Conservation (phyloP, 2,329 filamentous ascomycete species). For the Parasarocladium wereldwijsianum region DNA sequence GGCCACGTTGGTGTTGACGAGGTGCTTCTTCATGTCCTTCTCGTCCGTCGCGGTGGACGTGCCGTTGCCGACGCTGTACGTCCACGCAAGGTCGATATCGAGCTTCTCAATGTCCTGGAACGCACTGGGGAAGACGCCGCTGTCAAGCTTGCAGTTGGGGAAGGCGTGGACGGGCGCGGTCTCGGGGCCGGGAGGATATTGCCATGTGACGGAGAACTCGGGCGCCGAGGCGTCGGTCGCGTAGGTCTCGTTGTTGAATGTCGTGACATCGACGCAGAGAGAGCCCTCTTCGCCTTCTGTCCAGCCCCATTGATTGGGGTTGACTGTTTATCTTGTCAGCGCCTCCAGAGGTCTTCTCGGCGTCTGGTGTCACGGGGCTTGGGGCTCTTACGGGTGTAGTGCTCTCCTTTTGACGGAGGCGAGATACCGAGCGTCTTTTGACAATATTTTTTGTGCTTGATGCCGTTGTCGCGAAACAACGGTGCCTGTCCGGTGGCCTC, state of each 20-base stretch:
- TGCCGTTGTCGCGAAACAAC: constrained; percentile 25
- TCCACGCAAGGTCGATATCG: constrained; percentile 31
- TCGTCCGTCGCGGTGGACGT: constrained; percentile 19
- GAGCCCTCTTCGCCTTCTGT: constrained; percentile 19
- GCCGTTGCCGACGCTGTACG: constrained; percentile 29
- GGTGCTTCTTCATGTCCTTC: constrained; percentile 16
- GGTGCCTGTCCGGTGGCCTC: constrained; percentile 25
- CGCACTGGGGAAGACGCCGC: constrained; percentile 24
- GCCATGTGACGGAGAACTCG: constrained; percentile 36
- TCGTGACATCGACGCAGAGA: constrained; percentile 38
- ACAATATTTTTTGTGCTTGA: constrained; percentile 23
- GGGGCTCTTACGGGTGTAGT: constrained; percentile 29
- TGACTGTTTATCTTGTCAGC: constrained; percentile 22
- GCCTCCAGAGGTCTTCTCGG: too few relatives aligned
- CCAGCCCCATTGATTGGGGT: constrained; percentile 41
- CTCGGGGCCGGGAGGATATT: constrained; percentile 26
- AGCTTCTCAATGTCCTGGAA: constrained; percentile 24
- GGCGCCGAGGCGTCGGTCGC: constrained; percentile 29
- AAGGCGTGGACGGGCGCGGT: constrained; percentile 37
- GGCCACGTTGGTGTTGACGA: constrained; percentile 38
- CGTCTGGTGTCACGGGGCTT: too few relatives aligned
- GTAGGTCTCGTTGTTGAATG: constrained; percentile 35
- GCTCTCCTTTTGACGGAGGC: constrained; percentile 24
- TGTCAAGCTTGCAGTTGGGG: constrained; percentile 35
- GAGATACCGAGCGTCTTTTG: constrained; percentile 28